A percentile compares a stretch with the other conserved stretches of the same genome.
Evolutionary conservation across 129 eudicot genomes (phyloP).

Genomic region (Saposhnikovia divaricata): DNA sequence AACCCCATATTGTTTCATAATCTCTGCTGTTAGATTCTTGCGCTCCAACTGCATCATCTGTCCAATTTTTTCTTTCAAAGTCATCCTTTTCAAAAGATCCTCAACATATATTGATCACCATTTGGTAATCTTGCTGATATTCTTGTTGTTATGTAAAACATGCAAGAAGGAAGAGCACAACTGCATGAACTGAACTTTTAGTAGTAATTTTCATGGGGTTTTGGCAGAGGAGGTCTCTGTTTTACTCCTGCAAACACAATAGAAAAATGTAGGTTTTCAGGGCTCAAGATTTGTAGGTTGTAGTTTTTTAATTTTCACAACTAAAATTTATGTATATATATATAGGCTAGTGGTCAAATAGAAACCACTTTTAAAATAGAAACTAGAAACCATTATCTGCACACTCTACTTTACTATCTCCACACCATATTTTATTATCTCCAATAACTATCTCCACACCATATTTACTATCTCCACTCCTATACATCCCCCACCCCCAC

Average conservation of each 20-base stretch:
- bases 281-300: not conserved
- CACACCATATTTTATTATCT: too few relatives aligned
- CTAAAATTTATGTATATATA: not conserved
- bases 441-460: too few relatives aligned
- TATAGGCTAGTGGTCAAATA: too few relatives aligned
- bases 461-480: too few relatives aligned
- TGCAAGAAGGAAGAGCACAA: not conserved
- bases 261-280: not conserved
- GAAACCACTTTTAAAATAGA: too few relatives aligned
- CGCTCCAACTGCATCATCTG: constrained; percentile 16
- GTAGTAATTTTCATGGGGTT: not conserved
- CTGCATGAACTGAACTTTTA: not conserved
- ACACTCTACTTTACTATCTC: too few relatives aligned
- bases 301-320: too few relatives aligned
- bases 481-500: too few relatives aligned
- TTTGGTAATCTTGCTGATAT: not conserved
- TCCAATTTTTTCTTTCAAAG: constrained; percentile 5
- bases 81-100: constrained; percentile 8
- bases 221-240: not conserved
- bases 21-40: not conserved
- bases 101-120: not conserved
- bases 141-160: not conserved
- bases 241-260: not conserved
- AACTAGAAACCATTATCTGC: too few relatives aligned
- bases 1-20: not conserved